Evolutionary conservation across 202 grass and related monocot genomes (phyloP).

Genomic region (Panicum virgatum): DNA sequence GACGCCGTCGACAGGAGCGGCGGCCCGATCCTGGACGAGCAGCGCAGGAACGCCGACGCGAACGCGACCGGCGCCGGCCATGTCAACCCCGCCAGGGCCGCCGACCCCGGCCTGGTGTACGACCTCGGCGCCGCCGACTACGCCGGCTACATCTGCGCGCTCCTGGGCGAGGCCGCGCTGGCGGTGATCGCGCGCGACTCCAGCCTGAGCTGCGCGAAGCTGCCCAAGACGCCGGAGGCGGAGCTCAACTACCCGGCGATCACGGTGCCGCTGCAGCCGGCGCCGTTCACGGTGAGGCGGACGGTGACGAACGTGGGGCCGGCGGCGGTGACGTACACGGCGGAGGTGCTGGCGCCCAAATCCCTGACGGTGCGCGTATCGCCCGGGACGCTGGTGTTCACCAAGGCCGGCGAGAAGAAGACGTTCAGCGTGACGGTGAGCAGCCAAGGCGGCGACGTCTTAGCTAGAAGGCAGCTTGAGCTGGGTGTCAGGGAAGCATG

Average conservation of each 20-base stretch:
- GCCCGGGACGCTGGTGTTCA: conserved; percentile 13
- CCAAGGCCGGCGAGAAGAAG: conserved; percentile 26
- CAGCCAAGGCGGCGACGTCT: background rate
- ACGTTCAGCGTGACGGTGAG: conserved; percentile 1
- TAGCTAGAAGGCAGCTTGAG: conserved; percentile 5
- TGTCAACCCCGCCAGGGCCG: conserved; percentile 5
- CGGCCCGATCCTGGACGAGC: background rate
- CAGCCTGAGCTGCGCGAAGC: background rate
- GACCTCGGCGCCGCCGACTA: conserved; percentile 10
- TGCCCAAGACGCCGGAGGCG: conserved; percentile 3
- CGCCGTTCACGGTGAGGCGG: conserved; percentile 5
- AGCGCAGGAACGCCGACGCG: background rate
- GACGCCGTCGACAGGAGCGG: background rate
- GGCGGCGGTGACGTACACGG: conserved; percentile 13
- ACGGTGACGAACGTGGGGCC: conserved; percentile 40
- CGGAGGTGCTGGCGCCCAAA: background rate
- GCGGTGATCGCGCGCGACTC: background rate
- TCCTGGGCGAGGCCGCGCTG: background rate
- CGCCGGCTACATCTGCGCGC: conserved; percentile 5
- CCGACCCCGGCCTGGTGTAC: conserved; percentile 29
- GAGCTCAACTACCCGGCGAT: conserved; percentile 45
- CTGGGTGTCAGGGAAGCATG: conserved; percentile 17
- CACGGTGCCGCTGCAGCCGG: background rate
- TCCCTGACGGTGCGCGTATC: background rate
- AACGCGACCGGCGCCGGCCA: conserved; percentile 17